Evolutionary conservation across 2,329 filamentous ascomycete species (phyloP).

Genomic region (Reticulascus tulasneorum): DNA sequence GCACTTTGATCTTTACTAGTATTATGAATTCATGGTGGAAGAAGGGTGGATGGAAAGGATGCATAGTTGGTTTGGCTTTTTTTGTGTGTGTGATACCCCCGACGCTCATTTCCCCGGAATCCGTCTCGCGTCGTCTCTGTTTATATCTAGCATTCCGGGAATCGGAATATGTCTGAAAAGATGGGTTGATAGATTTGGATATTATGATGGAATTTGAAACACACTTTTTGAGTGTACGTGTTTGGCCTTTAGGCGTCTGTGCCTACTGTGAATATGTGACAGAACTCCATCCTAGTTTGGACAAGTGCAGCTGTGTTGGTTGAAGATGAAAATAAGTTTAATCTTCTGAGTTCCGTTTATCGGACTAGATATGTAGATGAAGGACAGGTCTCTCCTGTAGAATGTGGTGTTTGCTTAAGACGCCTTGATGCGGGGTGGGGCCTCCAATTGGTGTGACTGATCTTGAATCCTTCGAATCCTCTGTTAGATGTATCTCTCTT

Average conservation of each 20-base stretch:
- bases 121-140: neutral
- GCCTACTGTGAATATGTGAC: neutral
- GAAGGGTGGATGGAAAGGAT: neutral
- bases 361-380: too few species aligned
- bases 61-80: neutral
- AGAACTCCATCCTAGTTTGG: slow-evolving; percentile 4
- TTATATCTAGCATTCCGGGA: neutral
- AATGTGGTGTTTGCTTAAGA: too few species aligned
- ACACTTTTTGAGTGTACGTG: neutral
- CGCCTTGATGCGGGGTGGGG: too few species aligned
- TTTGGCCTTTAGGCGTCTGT: slow-evolving; percentile 1
- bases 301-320: too few species aligned
- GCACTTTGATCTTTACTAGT: neutral
- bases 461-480: too few species aligned
- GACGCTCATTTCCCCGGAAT: slow-evolving; percentile 10
- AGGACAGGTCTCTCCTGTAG: too few species aligned
- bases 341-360: too few species aligned
- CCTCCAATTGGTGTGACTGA: too few species aligned
- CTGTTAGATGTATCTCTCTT: too few species aligned
- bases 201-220: neutral
- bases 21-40: slow-evolving; percentile 1
- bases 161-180: neutral
- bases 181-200: neutral
- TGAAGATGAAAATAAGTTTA: too few species aligned
- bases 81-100: slow-evolving; percentile 4